A percentile compares a stretch with the other conserved stretches of the same genome.
These are phyloP conservation scores for Sphagnum magellanicum DNA, from an alignment of 228 moss, liverwort and hornwort species.

Conservation along the genomic window DNA sequence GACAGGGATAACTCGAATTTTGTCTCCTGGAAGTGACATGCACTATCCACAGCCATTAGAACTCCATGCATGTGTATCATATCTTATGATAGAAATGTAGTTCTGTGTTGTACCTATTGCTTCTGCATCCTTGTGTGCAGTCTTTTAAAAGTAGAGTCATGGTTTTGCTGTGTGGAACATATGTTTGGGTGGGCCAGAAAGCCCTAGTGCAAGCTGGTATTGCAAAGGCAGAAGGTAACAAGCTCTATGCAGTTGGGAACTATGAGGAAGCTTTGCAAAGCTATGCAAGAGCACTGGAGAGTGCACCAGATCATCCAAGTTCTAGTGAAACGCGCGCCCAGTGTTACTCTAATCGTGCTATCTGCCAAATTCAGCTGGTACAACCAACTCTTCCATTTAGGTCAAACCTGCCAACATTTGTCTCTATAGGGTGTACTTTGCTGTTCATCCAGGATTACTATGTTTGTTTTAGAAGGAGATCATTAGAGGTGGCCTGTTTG, in stretches of 20 bases:
- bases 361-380: conserved; percentile 53
- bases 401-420: no score
- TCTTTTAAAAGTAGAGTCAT: background rate
- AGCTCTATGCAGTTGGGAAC: conserved; percentile 49
- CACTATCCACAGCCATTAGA: background rate
- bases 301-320: conserved; percentile 35
- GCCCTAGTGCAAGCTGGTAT: conserved; percentile 43
- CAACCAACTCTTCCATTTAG: background rate
- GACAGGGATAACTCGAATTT: background rate
- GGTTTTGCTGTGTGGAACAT: background rate
- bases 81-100: background rate
- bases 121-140: background rate
- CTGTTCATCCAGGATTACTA: no score
- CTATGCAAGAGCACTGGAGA: conserved; percentile 46
- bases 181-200: conserved; percentile 18
- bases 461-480: no score
- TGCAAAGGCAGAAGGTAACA: conserved; percentile 81
- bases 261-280: conserved; percentile 49
- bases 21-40: background rate
- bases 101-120: background rate
- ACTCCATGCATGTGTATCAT: background rate
- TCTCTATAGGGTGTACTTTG: no score
- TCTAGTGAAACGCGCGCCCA: conserved; percentile 72
- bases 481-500: no score
- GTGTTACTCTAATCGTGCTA: conserved; percentile 72